Evolutionary conservation across 2,329 filamentous ascomycete genomes (phyloP).

Genomic region (Cytospora paraplurivora): DNA sequence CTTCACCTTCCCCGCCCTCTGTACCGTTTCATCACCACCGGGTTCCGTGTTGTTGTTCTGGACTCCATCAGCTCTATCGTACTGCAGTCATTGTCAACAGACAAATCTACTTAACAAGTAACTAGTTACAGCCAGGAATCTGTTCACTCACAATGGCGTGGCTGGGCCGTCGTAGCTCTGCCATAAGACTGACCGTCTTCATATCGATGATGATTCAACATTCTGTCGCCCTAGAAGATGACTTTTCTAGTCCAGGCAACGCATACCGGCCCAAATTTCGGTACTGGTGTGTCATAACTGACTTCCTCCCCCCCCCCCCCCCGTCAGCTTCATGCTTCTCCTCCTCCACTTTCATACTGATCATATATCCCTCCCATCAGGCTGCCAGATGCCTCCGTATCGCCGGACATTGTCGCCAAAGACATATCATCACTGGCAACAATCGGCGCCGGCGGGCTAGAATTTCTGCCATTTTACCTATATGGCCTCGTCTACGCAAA

Average conservation of each 20-base stretch:
- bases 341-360: background rate
- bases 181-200: slow-evolving; percentile 2
- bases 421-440: slow-evolving; percentile 16
- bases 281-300: slow-evolving; percentile 10
- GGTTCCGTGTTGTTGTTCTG: no score
- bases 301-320: background rate
- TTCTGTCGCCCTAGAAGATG: slow-evolving; percentile 5
- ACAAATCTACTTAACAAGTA: background rate
- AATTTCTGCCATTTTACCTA: slow-evolving; percentile 22
- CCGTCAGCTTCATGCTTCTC: no score
- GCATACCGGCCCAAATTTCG: slow-evolving; percentile 12
- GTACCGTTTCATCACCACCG: no score
- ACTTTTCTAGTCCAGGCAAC: slow-evolving; percentile 13
- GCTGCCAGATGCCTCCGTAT: slow-evolving; percentile 17
- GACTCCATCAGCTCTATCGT: no score
- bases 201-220: background rate
- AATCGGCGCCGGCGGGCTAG: slow-evolving; percentile 21
- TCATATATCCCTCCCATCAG: background rate
- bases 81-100: no score
- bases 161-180: background rate
- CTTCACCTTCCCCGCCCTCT: no score
- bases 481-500: slow-evolving; percentile 13
- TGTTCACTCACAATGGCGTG: slow-evolving; percentile 2
- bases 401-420: slow-evolving; percentile 14
- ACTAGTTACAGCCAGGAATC: background rate